Evolutionary conservation across 139 green algal species (phyloP).

Genomic region (Tetraselmis chui): DNA sequence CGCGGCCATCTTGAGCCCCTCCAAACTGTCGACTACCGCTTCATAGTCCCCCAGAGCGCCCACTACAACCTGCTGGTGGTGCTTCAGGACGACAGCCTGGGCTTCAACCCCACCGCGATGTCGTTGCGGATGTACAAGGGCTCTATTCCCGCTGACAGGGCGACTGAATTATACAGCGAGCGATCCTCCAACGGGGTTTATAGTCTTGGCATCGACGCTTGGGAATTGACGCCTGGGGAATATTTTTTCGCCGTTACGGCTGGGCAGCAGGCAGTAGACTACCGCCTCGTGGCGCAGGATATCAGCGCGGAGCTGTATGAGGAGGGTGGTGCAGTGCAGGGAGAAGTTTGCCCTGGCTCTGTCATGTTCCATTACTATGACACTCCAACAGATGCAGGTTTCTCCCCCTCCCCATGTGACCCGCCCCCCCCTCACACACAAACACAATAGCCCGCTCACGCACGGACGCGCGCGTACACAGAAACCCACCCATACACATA

Average conservation of each 20-base stretch:
- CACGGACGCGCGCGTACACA: too few species aligned
- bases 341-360: neutral
- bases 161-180: neutral
- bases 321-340: neutral
- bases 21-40: neutral
- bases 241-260: neutral
- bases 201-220: neutral
- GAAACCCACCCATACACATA: too few species aligned
- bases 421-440: too few species aligned
- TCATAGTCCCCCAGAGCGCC: neutral
- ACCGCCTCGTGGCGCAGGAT: neutral
- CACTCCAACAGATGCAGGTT: neutral
- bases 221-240: neutral
- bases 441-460: too few species aligned
- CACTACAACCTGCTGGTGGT: neutral
- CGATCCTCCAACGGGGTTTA: neutral
- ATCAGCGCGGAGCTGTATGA: neutral
- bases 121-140: neutral
- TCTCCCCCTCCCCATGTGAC: too few species aligned
- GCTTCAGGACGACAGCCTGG: neutral
- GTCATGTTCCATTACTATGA: neutral
- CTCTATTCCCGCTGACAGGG: neutral
- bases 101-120: neutral
- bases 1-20: neutral
- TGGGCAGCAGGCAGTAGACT: neutral